Conservation (phyloP, 306 rosid genomes). For the Cicer bijugum region DNA sequence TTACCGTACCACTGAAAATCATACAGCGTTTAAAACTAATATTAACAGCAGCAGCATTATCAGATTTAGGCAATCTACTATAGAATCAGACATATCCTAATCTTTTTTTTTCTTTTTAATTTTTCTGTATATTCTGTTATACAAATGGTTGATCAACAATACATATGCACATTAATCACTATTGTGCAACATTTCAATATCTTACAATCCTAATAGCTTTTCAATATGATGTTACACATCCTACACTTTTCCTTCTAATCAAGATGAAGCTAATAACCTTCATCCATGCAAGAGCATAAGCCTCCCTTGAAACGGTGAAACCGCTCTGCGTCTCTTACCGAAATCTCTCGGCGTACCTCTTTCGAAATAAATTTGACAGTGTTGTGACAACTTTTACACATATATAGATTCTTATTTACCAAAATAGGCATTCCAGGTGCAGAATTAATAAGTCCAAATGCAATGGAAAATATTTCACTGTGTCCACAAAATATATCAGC, state of each 20-base stretch:
- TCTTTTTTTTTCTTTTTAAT: not conserved
- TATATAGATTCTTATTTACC: slow-evolving; percentile 90
- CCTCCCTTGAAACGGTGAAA: slow-evolving; percentile 95
- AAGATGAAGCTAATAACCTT: slow-evolving; percentile 56
- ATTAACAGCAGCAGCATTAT: too few relatives aligned
- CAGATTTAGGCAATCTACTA: not conserved
- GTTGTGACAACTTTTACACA: slow-evolving; percentile 82
- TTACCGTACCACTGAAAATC: not conserved
- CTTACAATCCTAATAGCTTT: slow-evolving; percentile 24
- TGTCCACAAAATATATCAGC: slow-evolving; percentile 95
- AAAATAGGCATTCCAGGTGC: slow-evolving; percentile 82
- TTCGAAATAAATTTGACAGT: slow-evolving; percentile 70
- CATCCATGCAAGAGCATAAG: slow-evolving; percentile 80
- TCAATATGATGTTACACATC: slow-evolving; percentile 34
- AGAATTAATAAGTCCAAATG: slow-evolving; percentile 74
- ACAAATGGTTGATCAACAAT: slow-evolving; percentile 26
- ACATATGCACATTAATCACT: slow-evolving; percentile 20
- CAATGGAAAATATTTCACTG: slow-evolving; percentile 83
- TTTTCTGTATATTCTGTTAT: not conserved
- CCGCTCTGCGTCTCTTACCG: slow-evolving; percentile 74
- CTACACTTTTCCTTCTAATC: slow-evolving; percentile 42
- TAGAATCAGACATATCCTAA: not conserved
- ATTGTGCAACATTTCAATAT: slow-evolving; percentile 19
- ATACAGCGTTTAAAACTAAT: not conserved
- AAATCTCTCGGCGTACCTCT: slow-evolving; percentile 83